phyloP scores from a whole-genome alignment of 305 asterid genomes.

The Fraxinus sp. region DNA sequence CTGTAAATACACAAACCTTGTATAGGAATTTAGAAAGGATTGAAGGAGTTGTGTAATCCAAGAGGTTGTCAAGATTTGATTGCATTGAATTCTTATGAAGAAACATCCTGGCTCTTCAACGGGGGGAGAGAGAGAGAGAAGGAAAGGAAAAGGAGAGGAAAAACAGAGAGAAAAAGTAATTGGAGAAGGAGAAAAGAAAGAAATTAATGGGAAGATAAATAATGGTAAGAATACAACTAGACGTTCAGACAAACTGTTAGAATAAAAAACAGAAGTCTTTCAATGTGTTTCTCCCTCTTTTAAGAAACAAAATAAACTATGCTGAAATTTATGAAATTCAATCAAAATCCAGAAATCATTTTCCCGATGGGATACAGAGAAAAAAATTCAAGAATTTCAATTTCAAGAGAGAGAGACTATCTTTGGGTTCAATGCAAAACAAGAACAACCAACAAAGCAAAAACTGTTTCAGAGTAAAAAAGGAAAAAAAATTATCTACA shows the following conservation, averaged over 20 bases:
- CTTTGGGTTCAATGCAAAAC: not conserved
- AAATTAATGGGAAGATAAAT: constrained; percentile 6
- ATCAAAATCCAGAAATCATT: constrained; percentile 5
- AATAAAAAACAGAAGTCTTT: not conserved
- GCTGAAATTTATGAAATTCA: not conserved
- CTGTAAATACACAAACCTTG: constrained; percentile 46
- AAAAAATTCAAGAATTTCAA: not conserved
- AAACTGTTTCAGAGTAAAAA: not conserved
- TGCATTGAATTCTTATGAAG: constrained; percentile 55
- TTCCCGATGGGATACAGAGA: not conserved
- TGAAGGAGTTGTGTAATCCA: constrained; percentile 83
- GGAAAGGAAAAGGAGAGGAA: not conserved
- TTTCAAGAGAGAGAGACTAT: not conserved
- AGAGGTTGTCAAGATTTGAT: constrained; percentile 77
- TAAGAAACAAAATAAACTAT: not conserved
- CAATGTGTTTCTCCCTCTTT: not conserved
- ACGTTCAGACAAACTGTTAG: constrained; percentile 53
- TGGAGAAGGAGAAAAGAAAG: constrained; percentile 16
- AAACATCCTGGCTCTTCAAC: constrained; percentile 46
- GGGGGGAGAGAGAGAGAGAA: constrained; percentile 1
- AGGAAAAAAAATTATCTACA: not conserved
- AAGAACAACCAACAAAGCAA: not conserved
- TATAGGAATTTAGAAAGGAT: constrained; percentile 71
- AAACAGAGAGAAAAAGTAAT: constrained; percentile 28
- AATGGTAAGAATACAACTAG: constrained; percentile 23